Conservation (phyloP, 495 filamentous ascomycete species). For the Penicillium pancosmium region DNA sequence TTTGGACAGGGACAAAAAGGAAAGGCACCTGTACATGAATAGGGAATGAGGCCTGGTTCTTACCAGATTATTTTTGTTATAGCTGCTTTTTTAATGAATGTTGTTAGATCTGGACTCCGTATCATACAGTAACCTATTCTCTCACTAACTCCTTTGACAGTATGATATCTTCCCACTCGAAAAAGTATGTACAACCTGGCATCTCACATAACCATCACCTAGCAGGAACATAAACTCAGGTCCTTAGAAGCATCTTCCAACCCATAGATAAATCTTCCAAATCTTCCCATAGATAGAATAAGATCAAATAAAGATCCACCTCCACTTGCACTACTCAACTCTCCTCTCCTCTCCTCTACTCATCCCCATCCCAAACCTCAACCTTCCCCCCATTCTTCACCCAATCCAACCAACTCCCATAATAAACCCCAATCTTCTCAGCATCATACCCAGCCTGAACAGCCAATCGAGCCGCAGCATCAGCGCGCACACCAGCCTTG, state of each 20-base stretch:
- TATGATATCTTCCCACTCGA: too few species aligned
- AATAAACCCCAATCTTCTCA: constrained; percentile 75
- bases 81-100: constrained; percentile 26
- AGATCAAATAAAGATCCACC: too few species aligned
- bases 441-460: constrained; percentile 72
- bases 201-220: too few species aligned
- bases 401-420: constrained; percentile 93
- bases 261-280: too few species aligned
- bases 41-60: constrained; percentile 32
- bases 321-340: not conserved
- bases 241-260: too few species aligned
- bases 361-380: constrained; percentile 50
- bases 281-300: too few species aligned
- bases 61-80: constrained; percentile 23
- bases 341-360: constrained; percentile 10
- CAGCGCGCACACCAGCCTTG: constrained; percentile 82
- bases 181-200: too few species aligned
- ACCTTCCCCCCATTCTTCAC: constrained; percentile 64
- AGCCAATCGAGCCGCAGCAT: constrained; percentile 80
- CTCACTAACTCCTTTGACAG: too few species aligned
- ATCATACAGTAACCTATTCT: not conserved
- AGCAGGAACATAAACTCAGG: too few species aligned
- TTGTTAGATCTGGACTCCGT: constrained; percentile 17
- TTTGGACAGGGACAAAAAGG: constrained; percentile 22
- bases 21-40: constrained; percentile 38